A percentile compares a stretch with the other conserved stretches of the same genome.
These are phyloP conservation scores for Prunus fruticosa DNA, from an alignment of 306 rosid species.

Conservation along the genomic window DNA sequence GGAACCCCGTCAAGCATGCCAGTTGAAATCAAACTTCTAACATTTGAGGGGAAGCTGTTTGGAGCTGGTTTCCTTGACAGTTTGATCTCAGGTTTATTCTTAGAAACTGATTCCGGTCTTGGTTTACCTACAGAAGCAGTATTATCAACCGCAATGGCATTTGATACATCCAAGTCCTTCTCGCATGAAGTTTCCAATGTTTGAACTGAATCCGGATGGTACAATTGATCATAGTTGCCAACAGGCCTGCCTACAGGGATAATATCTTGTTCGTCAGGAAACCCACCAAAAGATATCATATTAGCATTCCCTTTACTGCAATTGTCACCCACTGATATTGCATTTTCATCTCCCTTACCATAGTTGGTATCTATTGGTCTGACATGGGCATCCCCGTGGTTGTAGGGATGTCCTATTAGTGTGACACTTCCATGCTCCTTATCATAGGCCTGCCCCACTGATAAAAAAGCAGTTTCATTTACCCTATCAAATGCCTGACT, in stretches of 20 bases:
- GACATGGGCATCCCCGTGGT: slow-evolving; percentile 44
- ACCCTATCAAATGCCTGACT: slow-evolving; percentile 44
- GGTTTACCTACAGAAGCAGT: slow-evolving; percentile 34
- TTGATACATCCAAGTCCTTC: slow-evolving; percentile 46
- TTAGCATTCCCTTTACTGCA: slow-evolving; percentile 46
- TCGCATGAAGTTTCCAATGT: slow-evolving; percentile 40
- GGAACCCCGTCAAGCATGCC: slow-evolving; percentile 91
- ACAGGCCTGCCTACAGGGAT: slow-evolving; percentile 49
- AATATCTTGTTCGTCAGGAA: slow-evolving; percentile 62
- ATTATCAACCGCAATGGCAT: slow-evolving; percentile 37
- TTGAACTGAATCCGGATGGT: slow-evolving; percentile 57
- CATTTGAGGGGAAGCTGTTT: slow-evolving; percentile 83
- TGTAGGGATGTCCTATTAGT: slow-evolving; percentile 49
- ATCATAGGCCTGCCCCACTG: slow-evolving; percentile 50
- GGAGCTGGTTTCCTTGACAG: slow-evolving; percentile 71
- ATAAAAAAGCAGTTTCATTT: slow-evolving; percentile 36
- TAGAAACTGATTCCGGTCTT: slow-evolving; percentile 44
- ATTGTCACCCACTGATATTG: slow-evolving; percentile 42
- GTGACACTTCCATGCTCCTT: slow-evolving; percentile 42
- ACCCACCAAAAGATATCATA: slow-evolving; percentile 58
- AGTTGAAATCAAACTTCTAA: slow-evolving; percentile 73
- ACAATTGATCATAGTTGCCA: slow-evolving; percentile 43
- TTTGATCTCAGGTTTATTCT: slow-evolving; percentile 60
- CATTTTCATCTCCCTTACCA: slow-evolving; percentile 40
- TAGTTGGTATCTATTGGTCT: slow-evolving; percentile 40